Percentiles rank a stretch among this genome's conserved stretches.
phyloP scores from a whole-genome alignment of 2,329 filamentous ascomycete genomes.

The Amphichorda felina region DNA sequence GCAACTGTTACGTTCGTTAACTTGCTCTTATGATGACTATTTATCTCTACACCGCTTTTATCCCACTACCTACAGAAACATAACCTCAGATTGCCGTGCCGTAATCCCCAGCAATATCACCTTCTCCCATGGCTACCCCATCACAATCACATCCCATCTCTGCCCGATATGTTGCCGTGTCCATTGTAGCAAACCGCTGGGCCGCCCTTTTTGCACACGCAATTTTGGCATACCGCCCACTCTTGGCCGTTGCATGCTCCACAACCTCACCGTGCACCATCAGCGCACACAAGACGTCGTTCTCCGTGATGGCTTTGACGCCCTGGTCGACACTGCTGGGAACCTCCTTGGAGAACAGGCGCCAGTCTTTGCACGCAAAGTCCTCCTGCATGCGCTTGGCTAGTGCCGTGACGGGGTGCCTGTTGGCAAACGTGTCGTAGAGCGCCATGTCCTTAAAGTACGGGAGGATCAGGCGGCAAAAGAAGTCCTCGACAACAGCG shows the following conservation, averaged over 20 bases:
- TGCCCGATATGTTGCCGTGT: slow-evolving; percentile 27
- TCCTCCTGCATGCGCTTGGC: slow-evolving; percentile 49
- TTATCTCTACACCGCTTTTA: background rate
- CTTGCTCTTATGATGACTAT: too few species aligned
- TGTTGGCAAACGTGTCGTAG: slow-evolving; percentile 79
- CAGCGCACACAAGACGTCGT: slow-evolving; percentile 56
- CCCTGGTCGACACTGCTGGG: slow-evolving; percentile 26
- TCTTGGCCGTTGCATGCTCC: slow-evolving; percentile 48
- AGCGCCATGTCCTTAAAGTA: slow-evolving; percentile 80
- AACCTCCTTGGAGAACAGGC: slow-evolving; percentile 37
- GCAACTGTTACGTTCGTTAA: too few species aligned
- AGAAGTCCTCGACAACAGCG: slow-evolving; percentile 61
- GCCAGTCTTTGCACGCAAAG: slow-evolving; percentile 52
- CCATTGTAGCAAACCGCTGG: slow-evolving; percentile 28
- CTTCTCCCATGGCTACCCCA: background rate
- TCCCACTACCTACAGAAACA: too few species aligned
- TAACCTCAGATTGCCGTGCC: background rate
- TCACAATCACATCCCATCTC: background rate
- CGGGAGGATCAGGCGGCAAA: slow-evolving; percentile 57
- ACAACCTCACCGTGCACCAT: slow-evolving; percentile 63
- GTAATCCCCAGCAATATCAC: too few species aligned
- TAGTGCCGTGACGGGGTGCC: slow-evolving; percentile 71
- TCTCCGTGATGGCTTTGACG: slow-evolving; percentile 23
- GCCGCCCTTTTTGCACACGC: slow-evolving; percentile 50
- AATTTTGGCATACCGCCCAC: slow-evolving; percentile 62